phyloP scores from a whole-genome alignment of 495 filamentous ascomycete species.

The Xylaria cubensis region DNA sequence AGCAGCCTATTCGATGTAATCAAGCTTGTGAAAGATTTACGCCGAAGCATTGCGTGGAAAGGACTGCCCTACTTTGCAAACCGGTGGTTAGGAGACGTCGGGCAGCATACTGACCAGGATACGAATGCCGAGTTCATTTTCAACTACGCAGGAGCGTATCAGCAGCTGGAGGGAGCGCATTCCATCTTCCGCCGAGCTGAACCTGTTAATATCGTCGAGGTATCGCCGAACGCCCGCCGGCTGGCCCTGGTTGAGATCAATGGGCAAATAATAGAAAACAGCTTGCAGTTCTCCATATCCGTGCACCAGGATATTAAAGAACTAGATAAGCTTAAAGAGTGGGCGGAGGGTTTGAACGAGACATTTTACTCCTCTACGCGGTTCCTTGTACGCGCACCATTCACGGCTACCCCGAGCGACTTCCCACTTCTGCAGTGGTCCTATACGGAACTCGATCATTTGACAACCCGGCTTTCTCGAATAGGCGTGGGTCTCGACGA shows the following conservation, averaged over 20 bases:
- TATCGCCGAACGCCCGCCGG: constrained; percentile 45
- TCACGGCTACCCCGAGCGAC: constrained; percentile 17
- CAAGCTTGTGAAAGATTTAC: constrained; percentile 34
- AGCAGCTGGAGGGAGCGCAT: constrained; percentile 63
- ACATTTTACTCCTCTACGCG: neutral
- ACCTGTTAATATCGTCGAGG: constrained; percentile 52
- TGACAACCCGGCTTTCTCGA: constrained; percentile 4
- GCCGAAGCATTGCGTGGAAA: constrained; percentile 29
- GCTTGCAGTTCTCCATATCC: constrained; percentile 17
- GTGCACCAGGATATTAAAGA: neutral
- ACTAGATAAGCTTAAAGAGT: neutral
- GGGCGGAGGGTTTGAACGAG: neutral
- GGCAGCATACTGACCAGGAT: constrained; percentile 38
- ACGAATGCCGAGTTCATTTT: constrained; percentile 60
- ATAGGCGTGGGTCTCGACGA: constrained; percentile 30
- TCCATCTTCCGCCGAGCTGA: constrained; percentile 52
- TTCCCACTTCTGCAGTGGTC: neutral
- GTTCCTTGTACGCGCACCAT: neutral
- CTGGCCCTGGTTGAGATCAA: constrained; percentile 64
- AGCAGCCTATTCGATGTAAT: constrained; percentile 29
- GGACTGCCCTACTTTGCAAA: constrained; percentile 35
- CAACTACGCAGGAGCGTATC: constrained; percentile 68
- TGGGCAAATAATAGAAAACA: constrained; percentile 20
- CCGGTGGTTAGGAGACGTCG: constrained; percentile 35
- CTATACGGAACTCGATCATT: neutral